These are phyloP conservation scores for Bipolaris victoriae DNA, from an alignment of 2,329 filamentous ascomycete species.

Conservation along the genomic window DNA sequence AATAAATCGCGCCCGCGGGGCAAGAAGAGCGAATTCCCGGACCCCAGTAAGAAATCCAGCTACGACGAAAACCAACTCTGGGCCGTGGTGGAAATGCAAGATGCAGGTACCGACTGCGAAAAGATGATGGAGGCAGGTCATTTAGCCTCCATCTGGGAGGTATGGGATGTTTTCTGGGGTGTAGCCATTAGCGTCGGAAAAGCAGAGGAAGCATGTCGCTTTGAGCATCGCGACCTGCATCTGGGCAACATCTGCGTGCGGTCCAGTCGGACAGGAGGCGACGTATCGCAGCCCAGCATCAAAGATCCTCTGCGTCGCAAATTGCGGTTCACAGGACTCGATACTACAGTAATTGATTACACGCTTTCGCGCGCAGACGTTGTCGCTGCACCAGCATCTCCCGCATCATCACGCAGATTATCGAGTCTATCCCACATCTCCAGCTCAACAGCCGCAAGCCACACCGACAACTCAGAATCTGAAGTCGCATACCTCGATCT, in stretches of 20 bases:
- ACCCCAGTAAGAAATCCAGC: constrained; percentile 60
- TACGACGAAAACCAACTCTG: constrained; percentile 65
- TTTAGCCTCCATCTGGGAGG: constrained; percentile 50
- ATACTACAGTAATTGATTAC: constrained; percentile 72
- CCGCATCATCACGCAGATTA: constrained; percentile 10
- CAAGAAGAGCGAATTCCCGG: constrained; percentile 60
- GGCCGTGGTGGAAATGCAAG: constrained; percentile 70
- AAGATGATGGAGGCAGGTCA: constrained; percentile 46
- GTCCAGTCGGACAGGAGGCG: constrained; percentile 30
- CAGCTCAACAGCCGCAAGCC: constrained; percentile 2
- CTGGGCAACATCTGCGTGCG: constrained; percentile 69
- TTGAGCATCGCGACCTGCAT: constrained; percentile 72
- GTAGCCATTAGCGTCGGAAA: constrained; percentile 66
- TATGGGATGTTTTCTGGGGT: constrained; percentile 72
- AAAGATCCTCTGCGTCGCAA: constrained; percentile 47
- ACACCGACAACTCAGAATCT: constrained; percentile 1
- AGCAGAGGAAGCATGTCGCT: constrained; percentile 64
- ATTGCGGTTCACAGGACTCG: constrained; percentile 61
- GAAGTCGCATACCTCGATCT: constrained; percentile 56
- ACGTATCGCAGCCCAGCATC: constrained; percentile 40
- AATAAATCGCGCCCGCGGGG: constrained; percentile 52
- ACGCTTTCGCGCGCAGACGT: constrained; percentile 68
- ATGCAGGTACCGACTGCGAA: constrained; percentile 64
- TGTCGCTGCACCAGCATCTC: constrained; percentile 6
- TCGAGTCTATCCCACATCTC: constrained; percentile 21